These are phyloP conservation scores for Fusarium ambrosium DNA, from an alignment of 2,329 filamentous ascomycete genomes.

Conservation along the genomic window DNA sequence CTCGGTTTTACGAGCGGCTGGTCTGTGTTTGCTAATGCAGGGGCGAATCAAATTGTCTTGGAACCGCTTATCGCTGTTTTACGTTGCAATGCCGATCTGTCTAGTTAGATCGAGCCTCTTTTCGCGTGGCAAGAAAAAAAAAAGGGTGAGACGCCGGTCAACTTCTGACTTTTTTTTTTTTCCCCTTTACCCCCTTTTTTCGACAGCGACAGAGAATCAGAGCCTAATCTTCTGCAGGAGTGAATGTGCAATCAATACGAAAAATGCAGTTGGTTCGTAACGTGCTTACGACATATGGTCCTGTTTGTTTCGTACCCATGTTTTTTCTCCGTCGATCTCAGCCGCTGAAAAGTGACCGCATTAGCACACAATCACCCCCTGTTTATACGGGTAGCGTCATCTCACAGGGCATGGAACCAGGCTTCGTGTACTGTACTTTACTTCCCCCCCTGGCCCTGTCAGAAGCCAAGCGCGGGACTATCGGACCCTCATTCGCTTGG, in stretches of 20 bases:
- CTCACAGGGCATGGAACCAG: neutral
- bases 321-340: neutral
- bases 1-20: neutral
- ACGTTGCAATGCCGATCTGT: neutral
- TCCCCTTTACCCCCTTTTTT: neutral
- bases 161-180: neutral
- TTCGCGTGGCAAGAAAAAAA: neutral
- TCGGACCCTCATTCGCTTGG: neutral
- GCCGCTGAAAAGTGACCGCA: neutral
- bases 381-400: neutral
- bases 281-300: neutral
- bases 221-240: neutral
- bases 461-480: neutral
- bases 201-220: neutral
- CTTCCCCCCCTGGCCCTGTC: neutral
- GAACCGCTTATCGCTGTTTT: neutral
- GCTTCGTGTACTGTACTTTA: neutral
- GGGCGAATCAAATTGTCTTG: neutral
- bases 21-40: slow-evolving; percentile 4
- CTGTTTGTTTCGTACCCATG: slow-evolving; percentile 1
- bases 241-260: neutral
- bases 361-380: neutral
- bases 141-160: neutral
- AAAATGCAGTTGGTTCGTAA: neutral
- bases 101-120: neutral